These are phyloP conservation scores for Teunomyces barrocoloradensis DNA, from an alignment of 805 yeast species.

Conservation along the genomic window DNA sequence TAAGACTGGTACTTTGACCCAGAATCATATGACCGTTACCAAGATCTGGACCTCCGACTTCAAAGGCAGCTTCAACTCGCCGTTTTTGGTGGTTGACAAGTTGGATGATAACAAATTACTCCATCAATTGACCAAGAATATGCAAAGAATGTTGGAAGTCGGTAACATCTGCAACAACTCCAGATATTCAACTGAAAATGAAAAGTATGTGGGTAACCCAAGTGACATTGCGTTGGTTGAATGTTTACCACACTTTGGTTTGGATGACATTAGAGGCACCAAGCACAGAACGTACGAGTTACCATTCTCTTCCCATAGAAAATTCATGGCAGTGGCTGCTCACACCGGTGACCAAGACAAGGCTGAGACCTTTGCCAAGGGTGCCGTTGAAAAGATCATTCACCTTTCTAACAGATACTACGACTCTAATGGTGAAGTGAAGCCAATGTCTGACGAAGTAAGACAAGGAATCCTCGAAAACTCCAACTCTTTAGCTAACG, in stretches of 20 bases:
- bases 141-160: slow-evolving; percentile 53
- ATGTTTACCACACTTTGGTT: slow-evolving; percentile 63
- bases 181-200: slow-evolving; percentile 63
- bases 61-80: slow-evolving; percentile 37
- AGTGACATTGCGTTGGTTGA: slow-evolving; percentile 91
- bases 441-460: slow-evolving; percentile 54
- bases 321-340: slow-evolving; percentile 83
- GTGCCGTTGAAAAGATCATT: slow-evolving; percentile 81
- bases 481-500: slow-evolving; percentile 66
- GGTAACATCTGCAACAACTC: slow-evolving; percentile 79
- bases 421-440: slow-evolving; percentile 56
- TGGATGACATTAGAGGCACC: slow-evolving; percentile 66
- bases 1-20: slow-evolving; percentile 66
- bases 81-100: slow-evolving; percentile 48
- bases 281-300: slow-evolving; percentile 64
- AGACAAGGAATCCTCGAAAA: slow-evolving; percentile 48
- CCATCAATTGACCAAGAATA: slow-evolving; percentile 52
- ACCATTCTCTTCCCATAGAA: slow-evolving; percentile 81
- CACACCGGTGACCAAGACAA: slow-evolving; percentile 58
- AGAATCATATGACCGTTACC: slow-evolving; percentile 87
- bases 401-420: slow-evolving; percentile 57
- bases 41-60: slow-evolving; percentile 76
- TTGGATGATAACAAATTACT: slow-evolving; percentile 39
- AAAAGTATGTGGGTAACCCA: slow-evolving; percentile 83
- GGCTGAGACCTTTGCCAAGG: slow-evolving; percentile 71